phyloP scores from a whole-genome alignment of 148 eudicot species.

The Rhododendron molle region DNA sequence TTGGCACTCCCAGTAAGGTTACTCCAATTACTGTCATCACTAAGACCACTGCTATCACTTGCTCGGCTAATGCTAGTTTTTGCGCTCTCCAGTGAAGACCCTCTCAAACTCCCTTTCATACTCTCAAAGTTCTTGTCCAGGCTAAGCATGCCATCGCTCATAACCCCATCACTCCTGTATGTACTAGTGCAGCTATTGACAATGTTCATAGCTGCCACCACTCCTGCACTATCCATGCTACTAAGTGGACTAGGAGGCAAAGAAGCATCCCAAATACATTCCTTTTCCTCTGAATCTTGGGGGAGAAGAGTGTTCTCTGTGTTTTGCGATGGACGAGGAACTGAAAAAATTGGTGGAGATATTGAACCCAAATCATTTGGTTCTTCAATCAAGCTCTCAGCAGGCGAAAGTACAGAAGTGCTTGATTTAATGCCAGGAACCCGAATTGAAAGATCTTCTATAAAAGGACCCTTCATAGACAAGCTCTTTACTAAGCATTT shows the following conservation, averaged over 20 bases:
- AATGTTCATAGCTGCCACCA: constrained; percentile 66
- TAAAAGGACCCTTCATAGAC: constrained; percentile 67
- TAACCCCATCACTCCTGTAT: constrained; percentile 58
- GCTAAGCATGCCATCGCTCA: constrained; percentile 74
- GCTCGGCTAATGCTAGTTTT: constrained; percentile 83
- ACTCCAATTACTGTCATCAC: constrained; percentile 97
- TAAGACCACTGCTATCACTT: constrained; percentile 87
- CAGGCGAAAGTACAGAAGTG: constrained; percentile 36
- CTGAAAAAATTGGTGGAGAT: constrained; percentile 33
- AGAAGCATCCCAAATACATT: constrained; percentile 88
- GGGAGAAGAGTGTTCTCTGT: constrained; percentile 36
- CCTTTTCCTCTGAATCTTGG: constrained; percentile 64
- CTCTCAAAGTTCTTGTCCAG: constrained; percentile 55
- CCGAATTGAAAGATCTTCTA: constrained; percentile 56
- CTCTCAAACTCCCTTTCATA: constrained; percentile 54
- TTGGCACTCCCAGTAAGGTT: constrained; percentile 77
- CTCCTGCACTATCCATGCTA: constrained; percentile 62
- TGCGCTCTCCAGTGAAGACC: constrained; percentile 74
- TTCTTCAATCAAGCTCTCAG: constrained; percentile 51
- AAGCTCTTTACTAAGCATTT: constrained; percentile 54
- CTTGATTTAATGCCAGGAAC: constrained; percentile 46
- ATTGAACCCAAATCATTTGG: constrained; percentile 31
- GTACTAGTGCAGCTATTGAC: constrained; percentile 72
- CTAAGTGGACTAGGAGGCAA: constrained; percentile 87
- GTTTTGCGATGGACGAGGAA: constrained; percentile 47